phyloP scores from a whole-genome alignment of 2,329 filamentous ascomycete species.

The Penicillium sp. region DNA sequence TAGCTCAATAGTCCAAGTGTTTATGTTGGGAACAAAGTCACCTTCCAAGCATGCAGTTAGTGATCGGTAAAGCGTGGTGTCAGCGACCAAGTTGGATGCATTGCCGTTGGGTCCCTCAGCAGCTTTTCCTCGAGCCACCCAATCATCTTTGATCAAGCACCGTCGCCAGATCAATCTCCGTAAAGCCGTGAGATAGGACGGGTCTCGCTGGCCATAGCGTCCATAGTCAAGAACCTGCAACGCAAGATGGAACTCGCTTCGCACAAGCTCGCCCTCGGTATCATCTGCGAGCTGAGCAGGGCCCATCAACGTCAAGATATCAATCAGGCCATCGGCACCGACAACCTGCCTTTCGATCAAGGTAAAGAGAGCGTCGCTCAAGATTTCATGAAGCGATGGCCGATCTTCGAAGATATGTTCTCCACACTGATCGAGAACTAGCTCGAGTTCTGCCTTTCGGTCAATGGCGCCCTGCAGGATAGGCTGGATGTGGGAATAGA shows the following conservation, averaged over 20 bases:
- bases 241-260: conserved; percentile 70
- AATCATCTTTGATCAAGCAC: conserved; percentile 79
- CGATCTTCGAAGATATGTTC: conserved; percentile 54
- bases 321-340: conserved; percentile 51
- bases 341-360: conserved; percentile 72
- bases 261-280: conserved; percentile 50
- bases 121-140: conserved; percentile 75
- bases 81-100: conserved; percentile 59
- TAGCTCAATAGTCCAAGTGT: not conserved
- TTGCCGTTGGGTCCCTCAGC: conserved; percentile 69
- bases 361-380: conserved; percentile 67
- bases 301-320: conserved; percentile 74
- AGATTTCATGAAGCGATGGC: conserved; percentile 66
- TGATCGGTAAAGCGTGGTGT: conserved; percentile 68
- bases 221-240: conserved; percentile 56
- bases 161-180: conserved; percentile 72
- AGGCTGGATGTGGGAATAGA: conserved; percentile 69
- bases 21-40: conserved; percentile 9
- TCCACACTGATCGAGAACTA: conserved; percentile 67
- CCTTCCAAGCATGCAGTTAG: conserved; percentile 62
- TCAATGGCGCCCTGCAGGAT: conserved; percentile 73
- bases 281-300: conserved; percentile 43
- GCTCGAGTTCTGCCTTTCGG: conserved; percentile 69
- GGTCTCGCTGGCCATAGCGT: conserved; percentile 54
- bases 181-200: conserved; percentile 23